A percentile compares a stretch with the other conserved stretches of the same genome.
These are phyloP conservation scores for Vaucheria bursata DNA, from an alignment of 352 stramenopile genomes.

Conservation along the genomic window DNA sequence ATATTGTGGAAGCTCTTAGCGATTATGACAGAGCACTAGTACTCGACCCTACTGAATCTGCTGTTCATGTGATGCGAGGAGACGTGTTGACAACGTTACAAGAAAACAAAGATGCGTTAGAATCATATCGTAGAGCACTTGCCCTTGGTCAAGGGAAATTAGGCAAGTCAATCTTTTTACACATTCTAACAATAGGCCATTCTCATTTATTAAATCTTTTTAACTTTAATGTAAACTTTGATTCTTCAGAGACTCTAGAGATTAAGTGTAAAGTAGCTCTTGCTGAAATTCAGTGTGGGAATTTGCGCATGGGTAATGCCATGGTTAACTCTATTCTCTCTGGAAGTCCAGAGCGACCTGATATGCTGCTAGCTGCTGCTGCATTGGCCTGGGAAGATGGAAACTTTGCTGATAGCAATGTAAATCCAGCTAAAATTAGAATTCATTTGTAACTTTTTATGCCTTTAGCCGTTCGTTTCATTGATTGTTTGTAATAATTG, in stretches of 20 bases:
- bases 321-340: background rate
- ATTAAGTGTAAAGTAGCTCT: background rate
- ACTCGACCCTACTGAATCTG: background rate
- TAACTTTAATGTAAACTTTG: background rate
- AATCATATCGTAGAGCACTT: background rate
- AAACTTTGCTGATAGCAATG: background rate
- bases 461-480: background rate
- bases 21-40: constrained; percentile 9
- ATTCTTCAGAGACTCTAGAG: background rate
- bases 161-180: background rate
- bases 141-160: background rate
- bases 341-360: background rate
- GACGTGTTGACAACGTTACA: background rate
- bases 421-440: background rate
- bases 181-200: background rate
- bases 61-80: constrained; percentile 1
- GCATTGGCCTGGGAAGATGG: constrained; percentile 1
- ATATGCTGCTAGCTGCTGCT: background rate
- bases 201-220: background rate
- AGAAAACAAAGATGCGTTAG: background rate
- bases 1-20: background rate
- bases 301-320: background rate
- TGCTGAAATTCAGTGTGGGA: constrained; percentile 9
- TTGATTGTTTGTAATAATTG: background rate
- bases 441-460: background rate